Evolutionary conservation across 2,329 filamentous ascomycete genomes (phyloP).

Genomic region (Pyricularia grisea): DNA sequence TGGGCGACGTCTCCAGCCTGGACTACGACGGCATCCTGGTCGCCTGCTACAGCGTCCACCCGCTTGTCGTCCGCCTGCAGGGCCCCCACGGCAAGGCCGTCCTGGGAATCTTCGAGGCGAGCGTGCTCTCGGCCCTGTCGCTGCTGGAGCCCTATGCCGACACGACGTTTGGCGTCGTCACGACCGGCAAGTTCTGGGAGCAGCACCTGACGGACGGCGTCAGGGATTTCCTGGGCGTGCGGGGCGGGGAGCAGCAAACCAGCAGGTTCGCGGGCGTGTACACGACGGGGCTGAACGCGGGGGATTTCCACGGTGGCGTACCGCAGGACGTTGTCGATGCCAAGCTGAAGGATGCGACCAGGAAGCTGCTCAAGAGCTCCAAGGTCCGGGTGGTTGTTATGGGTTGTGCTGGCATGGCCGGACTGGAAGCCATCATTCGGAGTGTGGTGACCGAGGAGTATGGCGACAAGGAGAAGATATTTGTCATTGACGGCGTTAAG

Average conservation of each 20-base stretch:
- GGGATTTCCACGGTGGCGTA: slow-evolving; percentile 62
- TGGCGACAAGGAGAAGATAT: slow-evolving; percentile 46
- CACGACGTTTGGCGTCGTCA: slow-evolving; percentile 72
- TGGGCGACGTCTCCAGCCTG: slow-evolving; percentile 23
- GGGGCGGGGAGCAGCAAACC: slow-evolving; percentile 20
- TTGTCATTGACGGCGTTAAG: slow-evolving; percentile 72
- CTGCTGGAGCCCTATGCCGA: slow-evolving; percentile 25
- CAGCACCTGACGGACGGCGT: slow-evolving; percentile 60
- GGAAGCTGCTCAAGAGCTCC: slow-evolving; percentile 47
- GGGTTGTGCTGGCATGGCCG: slow-evolving; percentile 88
- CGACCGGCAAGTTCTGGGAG: slow-evolving; percentile 80
- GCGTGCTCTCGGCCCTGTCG: slow-evolving; percentile 55
- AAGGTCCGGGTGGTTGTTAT: slow-evolving; percentile 63
- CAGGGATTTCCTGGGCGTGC: slow-evolving; percentile 47
- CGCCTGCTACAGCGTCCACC: slow-evolving; percentile 82
- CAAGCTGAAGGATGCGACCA: slow-evolving; percentile 62
- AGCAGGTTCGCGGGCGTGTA: slow-evolving; percentile 66
- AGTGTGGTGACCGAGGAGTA: slow-evolving; percentile 56
- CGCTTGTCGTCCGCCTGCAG: slow-evolving; percentile 54
- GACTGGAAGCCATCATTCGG: slow-evolving; percentile 68
- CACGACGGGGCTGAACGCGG: slow-evolving; percentile 72
- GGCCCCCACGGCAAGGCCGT: slow-evolving; percentile 31
- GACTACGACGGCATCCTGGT: slow-evolving; percentile 69
- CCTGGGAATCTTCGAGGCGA: slow-evolving; percentile 83
- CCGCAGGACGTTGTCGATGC: slow-evolving; percentile 52